A percentile compares a stretch with the other conserved stretches of the same genome.
Evolutionary conservation across 441 rosid species (phyloP).

Genomic region (Macaranga tanarius): DNA sequence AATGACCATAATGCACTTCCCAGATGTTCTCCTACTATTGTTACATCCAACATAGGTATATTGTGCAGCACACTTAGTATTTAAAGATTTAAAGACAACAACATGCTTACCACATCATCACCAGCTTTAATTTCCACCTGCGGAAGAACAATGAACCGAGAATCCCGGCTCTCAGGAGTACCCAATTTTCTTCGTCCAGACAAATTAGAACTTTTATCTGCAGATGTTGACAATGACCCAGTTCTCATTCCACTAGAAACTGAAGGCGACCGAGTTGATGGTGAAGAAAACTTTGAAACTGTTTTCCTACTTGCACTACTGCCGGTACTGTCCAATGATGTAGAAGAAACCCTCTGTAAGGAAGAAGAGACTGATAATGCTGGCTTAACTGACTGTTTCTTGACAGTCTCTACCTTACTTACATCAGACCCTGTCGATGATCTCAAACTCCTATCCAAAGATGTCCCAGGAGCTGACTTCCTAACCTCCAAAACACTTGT

Average conservation of each 20-base stretch:
- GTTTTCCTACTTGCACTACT: constrained; percentile 63
- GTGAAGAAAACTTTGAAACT: constrained; percentile 63
- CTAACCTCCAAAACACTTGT: constrained; percentile 48
- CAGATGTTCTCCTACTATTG: background rate
- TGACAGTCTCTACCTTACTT: constrained; percentile 45
- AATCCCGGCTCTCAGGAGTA: constrained; percentile 73
- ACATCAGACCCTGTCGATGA: constrained; percentile 53
- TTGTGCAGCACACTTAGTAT: background rate
- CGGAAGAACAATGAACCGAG: constrained; percentile 84
- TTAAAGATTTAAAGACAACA: background rate
- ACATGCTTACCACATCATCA: constrained; percentile 80
- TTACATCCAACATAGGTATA: background rate
- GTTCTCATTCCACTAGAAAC: constrained; percentile 69
- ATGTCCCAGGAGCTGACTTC: constrained; percentile 50
- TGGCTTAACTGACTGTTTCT: constrained; percentile 53
- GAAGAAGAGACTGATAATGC: constrained; percentile 52
- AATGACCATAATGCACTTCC: background rate
- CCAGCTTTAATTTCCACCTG: constrained; percentile 92
- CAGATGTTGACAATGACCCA: constrained; percentile 59
- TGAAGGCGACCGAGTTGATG: constrained; percentile 62
- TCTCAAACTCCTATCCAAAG: constrained; percentile 49
- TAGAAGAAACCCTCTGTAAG: constrained; percentile 53
- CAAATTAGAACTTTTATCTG: constrained; percentile 66
- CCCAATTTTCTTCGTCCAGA: constrained; percentile 63
- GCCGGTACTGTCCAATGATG: constrained; percentile 62